Evolutionary conservation across 2,329 filamentous ascomycete species (phyloP).

Genomic region (Phaeosphaeriaceae sp.): DNA sequence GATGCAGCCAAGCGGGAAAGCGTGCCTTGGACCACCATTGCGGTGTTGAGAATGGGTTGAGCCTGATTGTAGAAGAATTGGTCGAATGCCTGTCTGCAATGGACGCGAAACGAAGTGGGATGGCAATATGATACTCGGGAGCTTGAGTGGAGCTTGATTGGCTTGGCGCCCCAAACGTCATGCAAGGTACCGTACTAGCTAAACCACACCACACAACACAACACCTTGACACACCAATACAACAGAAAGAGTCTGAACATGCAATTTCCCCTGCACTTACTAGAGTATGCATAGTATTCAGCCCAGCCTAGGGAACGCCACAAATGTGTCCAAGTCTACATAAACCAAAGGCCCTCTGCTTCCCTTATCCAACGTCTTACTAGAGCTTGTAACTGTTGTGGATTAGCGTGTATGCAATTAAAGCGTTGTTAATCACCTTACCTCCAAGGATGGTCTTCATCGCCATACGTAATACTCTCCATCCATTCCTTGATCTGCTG

Average conservation of each 20-base stretch:
- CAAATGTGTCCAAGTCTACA: conserved; percentile 11
- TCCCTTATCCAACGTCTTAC: conserved; percentile 1
- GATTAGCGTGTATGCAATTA: conserved; percentile 22
- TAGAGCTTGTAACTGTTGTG: conserved; percentile 36
- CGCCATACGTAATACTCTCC: conserved; percentile 91
- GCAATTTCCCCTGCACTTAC: not conserved
- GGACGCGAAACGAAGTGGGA: conserved; percentile 1
- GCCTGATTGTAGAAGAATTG: not conserved
- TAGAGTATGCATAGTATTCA: not conserved
- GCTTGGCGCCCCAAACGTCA: conserved; percentile 11
- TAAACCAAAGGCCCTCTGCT: conserved; percentile 4
- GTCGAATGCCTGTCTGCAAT: conserved; percentile 23
- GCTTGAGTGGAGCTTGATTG: not conserved
- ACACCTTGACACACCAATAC: no score
- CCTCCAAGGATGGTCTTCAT: conserved; percentile 86
- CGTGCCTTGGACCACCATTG: conserved; percentile 46
- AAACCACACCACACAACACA: no score
- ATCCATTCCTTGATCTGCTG: conserved; percentile 95
- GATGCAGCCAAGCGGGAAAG: conserved; percentile 46
- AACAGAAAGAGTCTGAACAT: no score
- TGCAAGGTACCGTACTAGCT: not conserved
- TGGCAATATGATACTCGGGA: not conserved
- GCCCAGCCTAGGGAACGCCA: conserved; percentile 2
- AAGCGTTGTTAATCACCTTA: conserved; percentile 50
- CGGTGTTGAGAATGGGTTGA: conserved; percentile 1